Percentiles rank a stretch among this genome's conserved stretches.
These are phyloP conservation scores for Cryphonectria carpinicola DNA, from an alignment of 2,329 filamentous ascomycete species.

Conservation along the genomic window DNA sequence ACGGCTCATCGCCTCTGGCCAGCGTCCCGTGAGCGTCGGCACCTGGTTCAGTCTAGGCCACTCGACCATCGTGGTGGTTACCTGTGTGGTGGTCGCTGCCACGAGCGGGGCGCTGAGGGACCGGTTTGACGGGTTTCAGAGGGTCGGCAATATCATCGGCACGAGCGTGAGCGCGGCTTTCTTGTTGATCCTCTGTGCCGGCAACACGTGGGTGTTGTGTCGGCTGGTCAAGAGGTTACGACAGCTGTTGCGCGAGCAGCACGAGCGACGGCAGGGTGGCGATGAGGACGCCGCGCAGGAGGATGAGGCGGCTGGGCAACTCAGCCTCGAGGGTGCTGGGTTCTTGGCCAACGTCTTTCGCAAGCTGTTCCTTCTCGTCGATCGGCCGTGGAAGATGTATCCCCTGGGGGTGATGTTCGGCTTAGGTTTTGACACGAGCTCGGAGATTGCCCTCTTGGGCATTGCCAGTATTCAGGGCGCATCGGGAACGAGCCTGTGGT, in stretches of 20 bases:
- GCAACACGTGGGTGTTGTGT: constrained; percentile 85
- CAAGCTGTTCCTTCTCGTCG: constrained; percentile 74
- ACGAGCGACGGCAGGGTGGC: constrained; percentile 36
- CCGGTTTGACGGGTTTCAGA: constrained; percentile 78
- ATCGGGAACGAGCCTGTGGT: constrained; percentile 86
- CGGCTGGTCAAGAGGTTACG: constrained; percentile 73
- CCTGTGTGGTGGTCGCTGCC: constrained; percentile 88
- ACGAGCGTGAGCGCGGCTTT: constrained; percentile 85
- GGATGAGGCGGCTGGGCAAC: constrained; percentile 49
- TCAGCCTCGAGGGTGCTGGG: constrained; percentile 77
- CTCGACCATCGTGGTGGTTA: constrained; percentile 89
- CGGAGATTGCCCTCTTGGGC: constrained; percentile 88
- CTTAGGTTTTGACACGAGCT: constrained; percentile 92
- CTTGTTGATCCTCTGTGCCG: constrained; percentile 77
- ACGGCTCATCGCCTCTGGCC: constrained; percentile 81
- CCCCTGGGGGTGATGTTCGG: constrained; percentile 87
- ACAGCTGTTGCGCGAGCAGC: constrained; percentile 55
- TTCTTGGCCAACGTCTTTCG: constrained; percentile 74
- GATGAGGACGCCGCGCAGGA: constrained; percentile 29
- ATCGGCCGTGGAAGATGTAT: constrained; percentile 93
- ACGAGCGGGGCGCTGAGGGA: constrained; percentile 82
- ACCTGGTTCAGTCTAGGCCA: constrained; percentile 95
- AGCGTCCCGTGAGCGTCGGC: constrained; percentile 86
- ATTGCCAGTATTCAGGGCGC: constrained; percentile 88
- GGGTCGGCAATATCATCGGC: constrained; percentile 85